Base-by-base conservation (phyloP, 768 basidiomycete species). In the Mycena latifolia region DNA sequence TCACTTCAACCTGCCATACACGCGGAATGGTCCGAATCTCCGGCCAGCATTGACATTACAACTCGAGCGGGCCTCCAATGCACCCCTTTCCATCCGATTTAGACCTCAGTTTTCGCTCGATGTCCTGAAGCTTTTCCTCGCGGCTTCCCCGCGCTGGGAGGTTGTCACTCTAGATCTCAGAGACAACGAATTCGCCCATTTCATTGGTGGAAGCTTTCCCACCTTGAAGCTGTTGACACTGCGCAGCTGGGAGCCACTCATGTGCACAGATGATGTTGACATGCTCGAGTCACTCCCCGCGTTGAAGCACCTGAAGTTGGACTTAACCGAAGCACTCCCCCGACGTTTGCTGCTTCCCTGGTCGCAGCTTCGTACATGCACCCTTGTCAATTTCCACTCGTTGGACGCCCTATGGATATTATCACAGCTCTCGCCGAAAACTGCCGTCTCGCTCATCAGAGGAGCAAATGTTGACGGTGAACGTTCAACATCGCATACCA, bases 131-230 rank as follows among this genome's bases (percentile, higher is more conserved):
- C 18, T 62, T 39, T 39, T 62, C 12, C 52, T 55, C 5, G n/a
- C 14, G 14, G 35, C 27, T 2, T 48, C 62, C 24, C 6, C 54
- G 4, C 62, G 29, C n/a, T 63, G 62, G 62, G 33, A 27, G 35
- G 47, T 31, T 17, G 55, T 48, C 28, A 41, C 66, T 55, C n/a
- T 67, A 48, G 61, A 24, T 47, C 10, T 28, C 3, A 8, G 17
- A 17, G 41, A 47, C 15, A 11, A 24, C 20, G 28, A 39, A 29
- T 20, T 22, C 9, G 5, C 50, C 14, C 55, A 27, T n/a, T 5
- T 29, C 22, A 53, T 48, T 6, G 27, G 45, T 55, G 24, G n/a
- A 22, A 15, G 8, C 29, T 67, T 67, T 12, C 61, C 66, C 14
- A 27, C 45, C 6, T 29, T 67, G 35, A 58, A 58, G 31, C 22